Evolutionary conservation across 2,329 filamentous ascomycete genomes (phyloP), one percentile per base, ranked within the genome.

Genomic region (Curvularia spicifera): DNA sequence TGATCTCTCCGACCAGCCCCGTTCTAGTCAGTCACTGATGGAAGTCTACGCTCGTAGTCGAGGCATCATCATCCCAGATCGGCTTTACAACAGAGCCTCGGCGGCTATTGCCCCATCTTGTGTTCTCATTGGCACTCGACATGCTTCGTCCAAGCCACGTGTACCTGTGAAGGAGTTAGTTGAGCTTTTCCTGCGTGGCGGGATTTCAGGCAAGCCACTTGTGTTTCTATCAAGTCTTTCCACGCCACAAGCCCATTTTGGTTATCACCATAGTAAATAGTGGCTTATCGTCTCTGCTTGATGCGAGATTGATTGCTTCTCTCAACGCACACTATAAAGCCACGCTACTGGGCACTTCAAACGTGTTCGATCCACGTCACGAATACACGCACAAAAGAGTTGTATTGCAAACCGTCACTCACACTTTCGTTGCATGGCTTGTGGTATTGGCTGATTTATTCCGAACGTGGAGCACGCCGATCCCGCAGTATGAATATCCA

Each of bases 401-500:
- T 42, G 12, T 31, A n/a, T 15, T 28, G 47, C 24, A 29, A 39
- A 40, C 43, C 10, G 8, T 33, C 10, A 31, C 8, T 43, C 26
- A 35, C n/a, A 22, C 4, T n/a, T 24, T 20, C 2, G 15, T 13
- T 28, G 46, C 12, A 39, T 53, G n/a, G 18, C n/a, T 18, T 4
- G 13, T 24, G 24, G 24, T 10, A 20, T 13, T 53, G 37, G 29
- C 42, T 37, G 31, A 31, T 26, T 12, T 20, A 4, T 22, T 28
- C 20, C 3, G 4, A 8, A 51, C n/a, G n/a, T 45, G 22, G 33
- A 9, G 46, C 22, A 29, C 49, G 31, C 9, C 40, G 22, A 15
- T 26, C 18, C 7, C 18, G 9, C 40, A n/a, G 22, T 47, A 50
- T 43, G 54, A 51, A 59, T 53, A 33, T 44, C n/a, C 8, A 9